Percentiles rank a stretch among this genome's conserved stretches.
These are phyloP conservation scores for Umbelopsis isabellina DNA, from an alignment of 192 early-diverging fungal species.

Conservation along the genomic window DNA sequence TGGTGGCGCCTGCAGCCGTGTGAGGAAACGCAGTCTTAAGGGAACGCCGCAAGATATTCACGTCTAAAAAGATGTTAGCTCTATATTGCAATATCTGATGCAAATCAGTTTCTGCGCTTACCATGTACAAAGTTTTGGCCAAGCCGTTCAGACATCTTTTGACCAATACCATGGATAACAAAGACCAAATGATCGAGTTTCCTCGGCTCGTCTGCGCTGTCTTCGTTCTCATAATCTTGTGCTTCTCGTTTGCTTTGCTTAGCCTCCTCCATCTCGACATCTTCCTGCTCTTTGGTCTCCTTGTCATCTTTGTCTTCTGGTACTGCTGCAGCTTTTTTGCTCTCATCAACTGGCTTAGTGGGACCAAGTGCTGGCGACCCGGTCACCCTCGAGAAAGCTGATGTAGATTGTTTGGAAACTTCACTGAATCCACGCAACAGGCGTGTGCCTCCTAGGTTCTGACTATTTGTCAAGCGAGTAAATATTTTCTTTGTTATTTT, in stretches of 20 bases:
- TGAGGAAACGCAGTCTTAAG: constrained; percentile 56
- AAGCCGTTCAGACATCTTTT: constrained; percentile 73
- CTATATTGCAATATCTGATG: too few species aligned
- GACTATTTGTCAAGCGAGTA: constrained; percentile 56
- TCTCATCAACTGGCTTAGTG: constrained; percentile 40
- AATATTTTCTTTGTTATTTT: constrained; percentile 55
- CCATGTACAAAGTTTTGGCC: constrained; percentile 55
- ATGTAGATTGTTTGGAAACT: constrained; percentile 58
- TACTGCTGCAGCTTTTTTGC: constrained; percentile 40
- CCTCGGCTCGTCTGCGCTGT: constrained; percentile 62
- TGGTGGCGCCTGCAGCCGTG: constrained; percentile 20
- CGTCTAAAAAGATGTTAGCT: constrained; percentile 48
- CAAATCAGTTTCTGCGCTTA: constrained; percentile 15
- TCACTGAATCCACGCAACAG: constrained; percentile 77
- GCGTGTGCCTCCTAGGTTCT: constrained; percentile 68
- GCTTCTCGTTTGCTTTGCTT: constrained; percentile 45
- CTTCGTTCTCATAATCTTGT: constrained; percentile 57
- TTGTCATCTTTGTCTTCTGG: constrained; percentile 35
- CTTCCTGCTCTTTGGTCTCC: constrained; percentile 40
- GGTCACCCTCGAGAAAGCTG: constrained; percentile 35
- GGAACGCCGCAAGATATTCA: constrained; percentile 68
- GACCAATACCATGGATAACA: constrained; percentile 87
- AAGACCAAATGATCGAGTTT: constrained; percentile 79
- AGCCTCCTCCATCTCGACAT: constrained; percentile 53
- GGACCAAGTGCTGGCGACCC: constrained; percentile 3